Evolutionary conservation across 306 rosid species (phyloP), one percentile per base, ranked within the genome.

Genomic region (Inga leiocalycina): DNA sequence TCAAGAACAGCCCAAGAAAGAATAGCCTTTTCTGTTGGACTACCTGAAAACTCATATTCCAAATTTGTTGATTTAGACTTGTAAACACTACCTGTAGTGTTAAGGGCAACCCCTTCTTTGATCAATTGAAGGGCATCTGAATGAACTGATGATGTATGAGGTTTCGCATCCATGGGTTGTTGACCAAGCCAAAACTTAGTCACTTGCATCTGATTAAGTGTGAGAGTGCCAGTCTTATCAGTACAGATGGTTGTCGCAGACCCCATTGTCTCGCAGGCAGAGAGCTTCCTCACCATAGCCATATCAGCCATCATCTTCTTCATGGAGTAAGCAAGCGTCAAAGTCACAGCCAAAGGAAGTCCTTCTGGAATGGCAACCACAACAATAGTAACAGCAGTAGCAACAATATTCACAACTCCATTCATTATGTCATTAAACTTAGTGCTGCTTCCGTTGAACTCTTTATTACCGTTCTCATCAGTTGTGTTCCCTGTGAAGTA

Each of bases 321-420:
- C 88, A 88, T 88, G 0, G 89, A 84, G 75, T 87, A 86, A 68
- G 91, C 87, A 34, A 80, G 88, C 19, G 88, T 88, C 1, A 88
- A 71, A 0, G 85, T 86, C 45, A 88, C 85, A 8, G 88, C 88
- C 49, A 85, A 15, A 0, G 89, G 85, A 76, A 88, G 79, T 24
- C 91, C 89, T 69, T 88, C 89, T 5, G 91, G 89, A 19, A 90
- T 89, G 11, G 92, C 88, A 73, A 85, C 82, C 45, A 86, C 90
- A 16, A 89, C 85, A 69, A 90, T 80, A 8, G 86, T 76, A 16
- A 87, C 81, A 0, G 87, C 91, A 61, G 80, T 76, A 20, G 89
- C 85, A 1, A 88, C 75, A 4, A 88, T 62, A 1, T 72, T 49
- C 39, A 84, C 65, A 10, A 80, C 48, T 3, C 57, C 80, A 79